Evolutionary conservation across 495 filamentous ascomycete species (phyloP).

Genomic region (Aspergillus wentii): DNA sequence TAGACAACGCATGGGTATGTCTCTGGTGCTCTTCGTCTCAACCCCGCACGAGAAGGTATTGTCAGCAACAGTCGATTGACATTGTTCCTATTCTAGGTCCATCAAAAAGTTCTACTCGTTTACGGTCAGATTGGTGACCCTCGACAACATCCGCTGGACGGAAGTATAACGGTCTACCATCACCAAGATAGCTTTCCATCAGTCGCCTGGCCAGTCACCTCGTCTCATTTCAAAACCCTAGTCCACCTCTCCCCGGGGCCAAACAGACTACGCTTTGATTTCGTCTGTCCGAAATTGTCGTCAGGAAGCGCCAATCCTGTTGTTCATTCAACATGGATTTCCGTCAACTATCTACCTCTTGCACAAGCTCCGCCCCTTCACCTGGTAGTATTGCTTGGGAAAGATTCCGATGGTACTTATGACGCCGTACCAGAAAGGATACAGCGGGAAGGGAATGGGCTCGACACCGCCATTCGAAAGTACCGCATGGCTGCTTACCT

Average conservation of each 20-base stretch:
- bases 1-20: constrained; percentile 77
- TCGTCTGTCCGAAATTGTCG: constrained; percentile 72
- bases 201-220: constrained; percentile 75
- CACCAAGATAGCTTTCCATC: constrained; percentile 80
- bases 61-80: too few relatives aligned
- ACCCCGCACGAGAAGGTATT: not conserved
- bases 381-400: constrained; percentile 76
- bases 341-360: constrained; percentile 78
- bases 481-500: constrained; percentile 89
- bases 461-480: constrained; percentile 77
- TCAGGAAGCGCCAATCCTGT: constrained; percentile 63
- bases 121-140: constrained; percentile 76
- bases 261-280: constrained; percentile 82
- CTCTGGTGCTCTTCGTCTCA: constrained; percentile 5
- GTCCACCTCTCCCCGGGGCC: constrained; percentile 83
- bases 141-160: constrained; percentile 65
- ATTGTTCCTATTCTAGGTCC: constrained; percentile 59
- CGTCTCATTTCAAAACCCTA: constrained; percentile 84
- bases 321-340: constrained; percentile 72
- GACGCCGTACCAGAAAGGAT: constrained; percentile 73
- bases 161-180: constrained; percentile 71
- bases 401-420: constrained; percentile 82
- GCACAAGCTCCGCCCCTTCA: constrained; percentile 74
- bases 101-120: constrained; percentile 82
- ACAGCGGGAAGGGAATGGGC: constrained; percentile 71